A percentile compares a stretch with the other conserved stretches of the same genome.
These are phyloP conservation scores for Gonapodya sp. DNA, from an alignment of 192 early-diverging fungal species.

Conservation along the genomic window DNA sequence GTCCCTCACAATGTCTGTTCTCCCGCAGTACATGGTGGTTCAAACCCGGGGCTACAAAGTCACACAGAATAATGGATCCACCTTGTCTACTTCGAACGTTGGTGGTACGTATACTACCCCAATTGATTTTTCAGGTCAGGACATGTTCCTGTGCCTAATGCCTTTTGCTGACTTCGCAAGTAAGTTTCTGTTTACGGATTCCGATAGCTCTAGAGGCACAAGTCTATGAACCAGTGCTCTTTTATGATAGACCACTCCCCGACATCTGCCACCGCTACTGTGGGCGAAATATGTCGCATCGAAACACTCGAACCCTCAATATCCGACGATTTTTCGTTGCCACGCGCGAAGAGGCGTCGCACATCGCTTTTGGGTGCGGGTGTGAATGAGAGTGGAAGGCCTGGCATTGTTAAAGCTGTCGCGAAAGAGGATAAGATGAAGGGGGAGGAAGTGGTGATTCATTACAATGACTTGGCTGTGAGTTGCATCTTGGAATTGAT, in stretches of 20 bases:
- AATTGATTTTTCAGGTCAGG: background rate
- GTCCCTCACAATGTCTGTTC: background rate
- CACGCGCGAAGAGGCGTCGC: background rate
- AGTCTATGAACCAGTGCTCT: too few species aligned
- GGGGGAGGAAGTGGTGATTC: background rate
- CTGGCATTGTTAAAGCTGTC: background rate
- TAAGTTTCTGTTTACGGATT: background rate
- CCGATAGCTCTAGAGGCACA: too few species aligned
- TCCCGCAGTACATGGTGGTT: constrained; percentile 6
- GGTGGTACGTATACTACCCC: background rate
- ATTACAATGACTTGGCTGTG: background rate
- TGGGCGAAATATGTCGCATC: background rate
- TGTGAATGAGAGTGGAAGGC: too few species aligned
- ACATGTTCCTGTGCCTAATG: background rate
- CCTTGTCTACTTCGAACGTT: background rate
- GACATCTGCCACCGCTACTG: background rate
- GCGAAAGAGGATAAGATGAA: background rate
- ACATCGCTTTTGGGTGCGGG: too few species aligned
- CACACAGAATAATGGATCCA: background rate
- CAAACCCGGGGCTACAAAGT: constrained; percentile 10
- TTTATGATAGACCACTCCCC: background rate
- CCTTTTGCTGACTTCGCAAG: background rate
- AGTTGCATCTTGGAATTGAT: background rate
- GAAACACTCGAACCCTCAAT: background rate
- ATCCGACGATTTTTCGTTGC: background rate